Evolutionary conservation across 768 basidiomycete species (phyloP).

Genomic region (Termitomyces sp.): DNA sequence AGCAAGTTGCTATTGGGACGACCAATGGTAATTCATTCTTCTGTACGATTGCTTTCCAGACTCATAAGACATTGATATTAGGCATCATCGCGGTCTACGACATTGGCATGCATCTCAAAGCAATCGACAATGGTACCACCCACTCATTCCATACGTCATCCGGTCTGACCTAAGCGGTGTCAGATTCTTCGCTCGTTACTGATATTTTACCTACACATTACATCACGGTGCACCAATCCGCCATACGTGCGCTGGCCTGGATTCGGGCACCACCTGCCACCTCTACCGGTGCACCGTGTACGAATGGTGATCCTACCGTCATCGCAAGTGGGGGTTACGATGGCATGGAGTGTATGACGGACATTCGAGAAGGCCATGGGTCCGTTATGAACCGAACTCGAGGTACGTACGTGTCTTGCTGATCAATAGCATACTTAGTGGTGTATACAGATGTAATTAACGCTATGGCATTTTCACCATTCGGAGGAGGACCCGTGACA

Average conservation of each 20-base stretch:
- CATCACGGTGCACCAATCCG: constrained; percentile 69
- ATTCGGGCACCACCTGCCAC: constrained; percentile 57
- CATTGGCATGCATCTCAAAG: constrained; percentile 36
- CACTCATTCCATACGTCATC: not conserved
- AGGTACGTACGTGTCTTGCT: constrained; percentile 34
- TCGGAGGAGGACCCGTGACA: constrained; percentile 64
- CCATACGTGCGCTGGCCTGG: constrained; percentile 74
- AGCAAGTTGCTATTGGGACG: constrained; percentile 74
- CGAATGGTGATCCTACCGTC: constrained; percentile 59
- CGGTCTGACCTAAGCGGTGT: not conserved
- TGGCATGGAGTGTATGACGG: constrained; percentile 68
- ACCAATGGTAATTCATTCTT: constrained; percentile 57
- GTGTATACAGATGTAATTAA: constrained; percentile 58
- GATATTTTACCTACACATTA: constrained; percentile 66
- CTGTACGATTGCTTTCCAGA: constrained; percentile 35
- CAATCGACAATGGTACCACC: constrained; percentile 24
- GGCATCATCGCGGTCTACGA: constrained; percentile 56
- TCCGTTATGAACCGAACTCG: constrained; percentile 73
- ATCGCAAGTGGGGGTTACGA: constrained; percentile 79
- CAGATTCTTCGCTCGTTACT: constrained; percentile 23
- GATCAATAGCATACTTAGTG: not conserved
- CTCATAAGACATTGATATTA: constrained; percentile 45
- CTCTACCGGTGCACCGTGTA: constrained; percentile 36
- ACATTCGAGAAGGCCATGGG: constrained; percentile 65
- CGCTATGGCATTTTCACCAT: constrained; percentile 60